Base-by-base conservation (phyloP, 805 yeast genomes). In the Zygosaccharomyces siamensis region DNA sequence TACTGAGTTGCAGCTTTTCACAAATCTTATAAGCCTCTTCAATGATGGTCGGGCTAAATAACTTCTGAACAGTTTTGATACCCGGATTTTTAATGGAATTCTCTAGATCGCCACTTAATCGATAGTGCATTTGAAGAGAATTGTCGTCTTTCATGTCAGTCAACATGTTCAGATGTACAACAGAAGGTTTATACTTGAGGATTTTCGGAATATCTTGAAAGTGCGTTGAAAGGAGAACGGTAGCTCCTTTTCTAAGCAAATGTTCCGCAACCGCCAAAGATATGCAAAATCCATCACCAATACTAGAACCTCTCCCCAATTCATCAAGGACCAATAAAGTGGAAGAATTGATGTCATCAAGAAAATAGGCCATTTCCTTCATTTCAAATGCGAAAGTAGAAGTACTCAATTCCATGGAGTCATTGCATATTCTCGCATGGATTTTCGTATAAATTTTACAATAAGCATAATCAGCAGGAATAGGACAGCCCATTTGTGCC, bases 401-500 rank as follows among this genome's bases (percentile, higher is more conserved):
- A 6, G 71, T 61, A 21, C 63, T 68, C 8, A 62, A 45, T 36
- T 67, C 72, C 16, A 56, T 46, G 3, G 57, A 55, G 54, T 74
- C 77, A 21, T 61, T 66, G 14, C 72, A 64, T 0, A 72, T 60
- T 35, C 77, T 56, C 0, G 77, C 70, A 44, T 69, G 70, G 4
- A 74, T 49, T 12, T 66, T 64, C 1, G 61, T 57, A 47, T 68
- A 75, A 2, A 77, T 64, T 3, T 72, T 77, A 24, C 77, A 46
- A 4, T 55, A 58, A 0, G 77, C 81, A 52, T 59, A 63, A 4
- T 67, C 67, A 14, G 79, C 78, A 0, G 79, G 78, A 0, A 75
- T 67, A 42, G 68, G 75, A n/a, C 77, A 72, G 0, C 86, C 86
- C 32, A 79, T 73, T 56, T 81, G 86, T 0, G 79, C 76, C 76